These are phyloP conservation scores for Cylindrotheca closterium DNA, from an alignment of 108 stramenopile species.

Conservation along the genomic window DNA sequence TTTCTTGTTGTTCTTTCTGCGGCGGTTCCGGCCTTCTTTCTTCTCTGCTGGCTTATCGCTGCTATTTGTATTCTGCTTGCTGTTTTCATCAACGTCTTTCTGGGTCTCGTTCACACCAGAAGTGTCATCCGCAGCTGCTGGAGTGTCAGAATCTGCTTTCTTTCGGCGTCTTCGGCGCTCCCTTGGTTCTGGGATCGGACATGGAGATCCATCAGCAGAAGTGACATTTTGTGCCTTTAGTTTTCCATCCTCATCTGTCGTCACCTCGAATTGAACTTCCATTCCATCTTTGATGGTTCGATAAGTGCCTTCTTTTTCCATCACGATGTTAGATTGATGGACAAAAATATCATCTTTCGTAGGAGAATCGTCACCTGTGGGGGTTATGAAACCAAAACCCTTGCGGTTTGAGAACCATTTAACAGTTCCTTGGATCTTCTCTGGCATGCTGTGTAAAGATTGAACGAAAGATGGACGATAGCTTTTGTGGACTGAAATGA, in stretches of 20 bases:
- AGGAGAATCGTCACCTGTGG: constrained; percentile 46
- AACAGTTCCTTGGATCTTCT: constrained; percentile 66
- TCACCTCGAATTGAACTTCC: constrained; percentile 68
- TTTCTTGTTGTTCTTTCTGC: constrained; percentile 25
- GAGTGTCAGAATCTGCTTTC: neutral
- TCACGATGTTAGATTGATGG: constrained; percentile 65
- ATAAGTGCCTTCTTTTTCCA: constrained; percentile 49
- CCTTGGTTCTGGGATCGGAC: constrained; percentile 13
- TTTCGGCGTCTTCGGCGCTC: constrained; percentile 5
- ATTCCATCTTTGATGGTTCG: constrained; percentile 49
- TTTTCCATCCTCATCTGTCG: constrained; percentile 75
- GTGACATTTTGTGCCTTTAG: constrained; percentile 72
- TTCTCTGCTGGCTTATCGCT: constrained; percentile 5
- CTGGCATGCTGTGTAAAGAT: constrained; percentile 22
- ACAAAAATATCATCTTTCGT: constrained; percentile 76
- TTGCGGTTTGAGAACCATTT: constrained; percentile 86
- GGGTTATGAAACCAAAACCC: constrained; percentile 80
- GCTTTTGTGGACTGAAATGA: too few relatives aligned
- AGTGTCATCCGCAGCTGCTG: neutral
- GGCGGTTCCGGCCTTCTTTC: constrained; percentile 10
- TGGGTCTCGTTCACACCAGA: constrained; percentile 19
- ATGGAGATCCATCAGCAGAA: constrained; percentile 61
- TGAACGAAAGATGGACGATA: too few relatives aligned
- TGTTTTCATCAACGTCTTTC: neutral
- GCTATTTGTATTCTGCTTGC: neutral